Conservation (phyloP, 1,139 yeast genomes). For the Diutina mesorugosa region DNA sequence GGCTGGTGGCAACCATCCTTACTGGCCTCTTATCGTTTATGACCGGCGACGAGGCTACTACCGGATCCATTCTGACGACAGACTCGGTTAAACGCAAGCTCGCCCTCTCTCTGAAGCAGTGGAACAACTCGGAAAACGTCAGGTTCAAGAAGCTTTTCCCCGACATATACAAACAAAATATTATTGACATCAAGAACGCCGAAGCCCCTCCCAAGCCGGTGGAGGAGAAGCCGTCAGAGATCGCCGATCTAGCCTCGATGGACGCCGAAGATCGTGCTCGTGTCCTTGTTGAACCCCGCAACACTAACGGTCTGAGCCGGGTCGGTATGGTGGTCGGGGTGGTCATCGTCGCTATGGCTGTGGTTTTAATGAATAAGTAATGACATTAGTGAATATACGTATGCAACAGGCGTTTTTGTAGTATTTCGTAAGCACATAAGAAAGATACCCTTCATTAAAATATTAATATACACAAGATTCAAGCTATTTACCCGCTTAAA, state of each 20-base stretch:
- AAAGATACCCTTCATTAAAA: slow-evolving; percentile 1
- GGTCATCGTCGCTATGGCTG: slow-evolving; percentile 11
- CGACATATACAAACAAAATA: slow-evolving; percentile 43
- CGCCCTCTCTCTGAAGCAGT: slow-evolving; percentile 43
- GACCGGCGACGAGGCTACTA: slow-evolving; percentile 40
- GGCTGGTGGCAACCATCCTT: slow-evolving; percentile 82
- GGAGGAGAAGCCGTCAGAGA: slow-evolving; percentile 2
- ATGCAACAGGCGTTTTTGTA: not conserved
- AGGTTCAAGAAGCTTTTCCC: slow-evolving; percentile 57
- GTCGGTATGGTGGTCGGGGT: slow-evolving; percentile 17
- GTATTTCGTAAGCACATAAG: not conserved
- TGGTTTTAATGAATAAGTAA: slow-evolving; percentile 7
- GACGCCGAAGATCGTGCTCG: slow-evolving; percentile 37
- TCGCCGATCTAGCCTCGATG: slow-evolving; percentile 15
- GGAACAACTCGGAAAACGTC: slow-evolving; percentile 46
- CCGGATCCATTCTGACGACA: slow-evolving; percentile 26
- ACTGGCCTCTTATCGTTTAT: slow-evolving; percentile 79
- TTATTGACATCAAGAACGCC: not conserved
- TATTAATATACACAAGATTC: not conserved
- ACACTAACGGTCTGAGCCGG: slow-evolving; percentile 4
- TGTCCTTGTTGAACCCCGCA: slow-evolving; percentile 14
- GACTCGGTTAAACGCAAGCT: slow-evolving; percentile 23
- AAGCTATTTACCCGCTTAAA: slow-evolving; percentile 34
- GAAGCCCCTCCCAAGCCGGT: not conserved
- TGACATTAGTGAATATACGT: not conserved